Base-by-base conservation (phyloP, 345 rosid genomes). In the Syzygium aromaticum region DNA sequence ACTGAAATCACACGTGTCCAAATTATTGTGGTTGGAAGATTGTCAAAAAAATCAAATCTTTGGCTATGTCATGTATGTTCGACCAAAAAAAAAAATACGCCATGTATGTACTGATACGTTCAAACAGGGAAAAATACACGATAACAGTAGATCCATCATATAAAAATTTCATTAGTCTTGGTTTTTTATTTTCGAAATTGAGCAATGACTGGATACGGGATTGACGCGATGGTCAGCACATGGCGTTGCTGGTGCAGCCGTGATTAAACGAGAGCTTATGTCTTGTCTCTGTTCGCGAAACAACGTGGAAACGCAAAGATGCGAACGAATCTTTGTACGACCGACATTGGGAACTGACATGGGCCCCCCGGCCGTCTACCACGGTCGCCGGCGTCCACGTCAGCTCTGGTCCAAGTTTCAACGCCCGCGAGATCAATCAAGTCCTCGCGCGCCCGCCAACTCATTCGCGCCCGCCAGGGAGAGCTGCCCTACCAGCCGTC, bases 1-100 rank as follows among this genome's bases (percentile, higher is more conserved):
- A 8, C 19, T 0, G 4, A n/a, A 64, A 30, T 64, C 43, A 17
- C 22, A 30, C 11, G 2, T 64, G 43, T 16, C 11, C 77, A 64
- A 64, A 64, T 30, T 64, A 0, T 64, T 17, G 21, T 30, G 23
- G 43, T 7, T 64, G 77, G 77, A 63, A 28, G 28, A 28, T 63
- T 3, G 1, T 15, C 0, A 7, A 63, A 63, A 52, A 63, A 63
- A 3, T 63, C 77, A 63, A 63, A 14, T 27, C 10, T 14, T 14
- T 28, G 19, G 16, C 16, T 1, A 8, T 0, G 1, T 2, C 6
- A 0, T 64, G 23, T 2, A 64, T 30, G 40, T 33, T 43, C 46
- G 46, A 43, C 46, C 46, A 43, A 43, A 40, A 4, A 43, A n/a
- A 40, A 43, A 43, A 30, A 30, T 1, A 8, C 0, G 3, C 5